phyloP scores from a whole-genome alignment of 257 asterid genomes.

The Euphrasia confusa region DNA sequence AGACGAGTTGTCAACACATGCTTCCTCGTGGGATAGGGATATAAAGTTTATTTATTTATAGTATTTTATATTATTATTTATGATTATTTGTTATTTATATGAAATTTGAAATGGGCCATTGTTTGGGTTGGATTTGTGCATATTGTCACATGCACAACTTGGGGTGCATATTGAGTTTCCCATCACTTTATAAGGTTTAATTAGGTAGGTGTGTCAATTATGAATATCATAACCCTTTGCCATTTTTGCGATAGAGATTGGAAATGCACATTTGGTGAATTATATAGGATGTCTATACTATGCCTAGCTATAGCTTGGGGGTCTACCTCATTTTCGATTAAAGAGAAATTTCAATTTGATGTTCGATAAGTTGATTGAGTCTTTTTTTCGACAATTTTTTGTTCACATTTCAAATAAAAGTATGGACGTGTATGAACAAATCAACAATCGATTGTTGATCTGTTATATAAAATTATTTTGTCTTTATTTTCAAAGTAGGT shows the following conservation, averaged over 20 bases:
- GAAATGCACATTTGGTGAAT: no score
- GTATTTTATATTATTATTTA: no score
- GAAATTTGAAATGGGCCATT: conserved; percentile 27
- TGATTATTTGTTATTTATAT: background rate
- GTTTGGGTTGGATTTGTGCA: conserved; percentile 28
- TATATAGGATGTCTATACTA: no score
- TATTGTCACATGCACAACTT: conserved; percentile 39
- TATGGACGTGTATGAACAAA: no score
- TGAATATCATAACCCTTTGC: background rate
- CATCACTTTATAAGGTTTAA: conserved; percentile 4
- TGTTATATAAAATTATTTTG: no score
- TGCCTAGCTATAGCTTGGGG: background rate
- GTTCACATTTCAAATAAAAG: no score
- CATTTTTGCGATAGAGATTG: conserved; percentile 23
- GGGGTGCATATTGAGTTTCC: conserved; percentile 12
- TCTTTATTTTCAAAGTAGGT: no score
- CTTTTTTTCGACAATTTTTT: no score
- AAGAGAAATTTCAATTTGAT: no score
- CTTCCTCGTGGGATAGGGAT: conserved; percentile 28
- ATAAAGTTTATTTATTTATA: background rate
- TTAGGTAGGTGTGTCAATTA: conserved; percentile 14
- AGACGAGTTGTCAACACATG: conserved; percentile 37
- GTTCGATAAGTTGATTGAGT: no score
- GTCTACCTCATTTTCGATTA: background rate
- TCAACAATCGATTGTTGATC: no score